Base-by-base conservation (phyloP, 441 rosid species). In the Lepidium campestre region DNA sequence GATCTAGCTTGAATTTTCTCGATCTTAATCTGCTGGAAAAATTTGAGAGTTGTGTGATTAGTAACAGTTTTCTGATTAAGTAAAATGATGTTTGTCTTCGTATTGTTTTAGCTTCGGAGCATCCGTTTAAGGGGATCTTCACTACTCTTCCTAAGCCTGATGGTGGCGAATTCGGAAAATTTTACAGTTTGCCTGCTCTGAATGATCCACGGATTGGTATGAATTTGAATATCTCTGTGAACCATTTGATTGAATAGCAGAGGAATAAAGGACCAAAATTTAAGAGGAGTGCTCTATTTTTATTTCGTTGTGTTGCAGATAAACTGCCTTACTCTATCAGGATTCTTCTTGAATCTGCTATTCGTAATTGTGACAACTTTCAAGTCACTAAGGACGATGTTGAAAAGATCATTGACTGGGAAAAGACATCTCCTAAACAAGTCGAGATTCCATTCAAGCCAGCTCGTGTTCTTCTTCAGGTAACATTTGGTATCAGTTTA, bases 381-480 rank as follows among this genome's bases (percentile, higher is more conserved):
- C 99, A 91, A 88, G 99, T 94, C n/a, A 89, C 80, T 1, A 87
- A 88, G 79, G 88, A 79, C 53, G 97, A 94, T 82, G 92, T 89
- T 53, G 97, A 91, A 82, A 94, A 94, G 79, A 94, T 94, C 54
- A 79, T 88, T 37, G 96, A 94, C 66, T 94, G 99, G 99, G 96
- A 88, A 74, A 94, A 88, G 13, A 65, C 88, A 6, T 71, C 97
- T 42, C 91, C 97, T 5, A 94, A 86, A 71, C 99, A 79, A 83
- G 99, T 94, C 42, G 99, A 94, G 79, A 94, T 94, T 75, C 98
- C 99, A 8, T 94, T 94, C 80, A 94, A 94, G 79, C 97, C 97
- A 27, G 99, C 96, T 62, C 97, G 98, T 72, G 97, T 91, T 39
- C 95, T 94, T 72, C 81, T 94, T 50, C 97, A 93, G 98, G 98